phyloP scores from a whole-genome alignment of 306 rosid species.

The Sesbania bispinosa region DNA sequence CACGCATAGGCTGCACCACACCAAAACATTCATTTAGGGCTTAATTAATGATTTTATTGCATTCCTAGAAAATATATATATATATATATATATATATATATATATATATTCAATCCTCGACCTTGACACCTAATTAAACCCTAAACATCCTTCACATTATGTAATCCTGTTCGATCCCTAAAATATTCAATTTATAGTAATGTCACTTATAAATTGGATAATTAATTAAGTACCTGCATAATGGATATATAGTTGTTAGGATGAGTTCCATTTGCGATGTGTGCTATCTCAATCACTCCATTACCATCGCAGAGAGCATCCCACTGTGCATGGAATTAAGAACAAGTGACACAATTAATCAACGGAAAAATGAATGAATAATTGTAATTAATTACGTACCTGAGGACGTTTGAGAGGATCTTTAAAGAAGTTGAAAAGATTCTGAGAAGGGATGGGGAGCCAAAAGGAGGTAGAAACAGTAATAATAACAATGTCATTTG shows the following conservation, averaged over 20 bases:
- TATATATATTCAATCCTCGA: too few species aligned
- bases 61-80: too few species aligned
- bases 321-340: conserved; percentile 47
- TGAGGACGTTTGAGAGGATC: conserved; percentile 42
- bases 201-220: too few species aligned
- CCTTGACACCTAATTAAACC: too few species aligned
- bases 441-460: conserved; percentile 41
- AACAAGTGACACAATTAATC: too few species aligned
- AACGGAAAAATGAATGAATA: neutral
- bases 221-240: conserved; percentile 59
- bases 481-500: conserved; percentile 35
- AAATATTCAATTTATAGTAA: too few species aligned
- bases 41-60: too few species aligned
- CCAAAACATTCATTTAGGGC: too few species aligned
- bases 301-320: conserved; percentile 43
- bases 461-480: conserved; percentile 46
- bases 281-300: conserved; percentile 38
- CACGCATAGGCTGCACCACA: conserved; percentile 50
- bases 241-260: conserved; percentile 46
- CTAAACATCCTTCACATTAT: too few species aligned
- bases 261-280: conserved; percentile 44
- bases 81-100: too few species aligned
- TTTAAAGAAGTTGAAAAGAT: conserved; percentile 46
- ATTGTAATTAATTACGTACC: conserved; percentile 31
- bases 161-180: too few species aligned